phyloP scores from a whole-genome alignment of 495 filamentous ascomycete genomes.

The Cetradonia linearis region DNA sequence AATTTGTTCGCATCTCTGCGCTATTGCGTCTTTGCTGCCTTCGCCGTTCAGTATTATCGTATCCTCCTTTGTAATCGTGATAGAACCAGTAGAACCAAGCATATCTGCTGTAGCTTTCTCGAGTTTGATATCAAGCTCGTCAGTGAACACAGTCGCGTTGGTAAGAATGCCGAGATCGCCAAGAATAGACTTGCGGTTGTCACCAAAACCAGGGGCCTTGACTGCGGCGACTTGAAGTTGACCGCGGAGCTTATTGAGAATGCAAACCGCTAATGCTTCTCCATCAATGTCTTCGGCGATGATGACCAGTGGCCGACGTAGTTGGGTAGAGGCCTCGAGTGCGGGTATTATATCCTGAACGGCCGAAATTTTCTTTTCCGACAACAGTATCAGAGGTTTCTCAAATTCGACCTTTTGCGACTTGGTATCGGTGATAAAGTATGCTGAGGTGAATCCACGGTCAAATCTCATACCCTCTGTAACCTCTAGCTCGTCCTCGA shows the following conservation, averaged over 20 bases:
- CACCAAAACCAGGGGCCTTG: conserved; percentile 98
- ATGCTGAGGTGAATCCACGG: conserved; percentile 93
- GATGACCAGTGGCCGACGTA: conserved; percentile 92
- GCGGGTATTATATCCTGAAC: conserved; percentile 98
- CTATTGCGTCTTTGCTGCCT: conserved; percentile 85
- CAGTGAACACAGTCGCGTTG: conserved; percentile 93
- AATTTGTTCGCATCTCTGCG: conserved; percentile 97
- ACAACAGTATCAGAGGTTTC: conserved; percentile 96
- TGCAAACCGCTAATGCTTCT: conserved; percentile 96
- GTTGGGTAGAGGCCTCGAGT: conserved; percentile 89
- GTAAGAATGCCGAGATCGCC: conserved; percentile 92
- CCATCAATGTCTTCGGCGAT: conserved; percentile 99
- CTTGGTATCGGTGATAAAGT: conserved; percentile 99
- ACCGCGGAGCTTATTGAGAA: conserved; percentile 98
- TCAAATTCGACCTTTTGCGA: conserved; percentile 98
- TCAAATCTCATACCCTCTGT: conserved; percentile 99
- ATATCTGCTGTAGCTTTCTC: conserved; percentile 93
- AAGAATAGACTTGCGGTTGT: conserved; percentile 99
- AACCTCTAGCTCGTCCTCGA: conserved; percentile 94
- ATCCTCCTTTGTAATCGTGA: conserved; percentile 99
- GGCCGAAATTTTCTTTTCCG: conserved; percentile 99
- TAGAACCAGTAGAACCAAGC: conserved; percentile 93
- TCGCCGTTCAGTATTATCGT: conserved; percentile 98
- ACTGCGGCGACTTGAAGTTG: conserved; percentile 97
- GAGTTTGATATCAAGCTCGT: conserved; percentile 96